Percentiles rank a stretch among this genome's conserved stretches.
Conservation (phyloP, 169 alveolate species). For the Plasmodium ovale region DNA sequence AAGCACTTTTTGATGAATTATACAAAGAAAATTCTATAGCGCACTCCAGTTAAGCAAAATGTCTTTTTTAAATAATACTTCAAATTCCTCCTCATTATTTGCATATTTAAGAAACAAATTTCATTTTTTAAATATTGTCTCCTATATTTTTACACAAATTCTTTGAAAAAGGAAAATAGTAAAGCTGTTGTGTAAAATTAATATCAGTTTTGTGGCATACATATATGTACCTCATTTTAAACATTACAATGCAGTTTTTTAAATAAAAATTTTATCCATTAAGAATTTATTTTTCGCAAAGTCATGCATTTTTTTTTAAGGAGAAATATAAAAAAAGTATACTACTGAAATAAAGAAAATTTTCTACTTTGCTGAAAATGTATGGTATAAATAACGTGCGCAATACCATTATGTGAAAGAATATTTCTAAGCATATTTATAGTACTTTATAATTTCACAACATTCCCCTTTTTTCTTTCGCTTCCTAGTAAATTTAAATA, state of each 20-base stretch:
- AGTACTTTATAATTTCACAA: background rate
- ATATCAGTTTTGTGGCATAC: background rate
- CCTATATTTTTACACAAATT: background rate
- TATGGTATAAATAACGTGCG: too few relatives aligned
- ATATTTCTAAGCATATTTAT: background rate
- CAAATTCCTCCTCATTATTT: background rate
- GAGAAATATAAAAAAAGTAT: too few relatives aligned
- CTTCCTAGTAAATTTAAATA: background rate
- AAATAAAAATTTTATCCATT: too few relatives aligned
- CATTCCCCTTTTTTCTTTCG: background rate
- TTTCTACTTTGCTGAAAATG: background rate
- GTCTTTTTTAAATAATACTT: background rate
- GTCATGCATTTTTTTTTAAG: background rate
- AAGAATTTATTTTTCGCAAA: background rate
- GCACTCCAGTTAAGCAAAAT: background rate
- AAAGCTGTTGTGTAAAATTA: background rate
- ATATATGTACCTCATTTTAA: background rate
- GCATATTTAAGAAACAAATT: too few relatives aligned
- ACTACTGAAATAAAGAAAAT: too few relatives aligned
- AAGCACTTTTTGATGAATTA: background rate
- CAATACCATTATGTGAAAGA: background rate
- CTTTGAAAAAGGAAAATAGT: too few relatives aligned
- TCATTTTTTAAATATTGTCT: too few relatives aligned
- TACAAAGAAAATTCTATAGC: slow-evolving; percentile 1
- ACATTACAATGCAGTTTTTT: background rate